Evolutionary conservation across 495 filamentous ascomycete genomes (phyloP).

Genomic region (Entonaema liquescens): DNA sequence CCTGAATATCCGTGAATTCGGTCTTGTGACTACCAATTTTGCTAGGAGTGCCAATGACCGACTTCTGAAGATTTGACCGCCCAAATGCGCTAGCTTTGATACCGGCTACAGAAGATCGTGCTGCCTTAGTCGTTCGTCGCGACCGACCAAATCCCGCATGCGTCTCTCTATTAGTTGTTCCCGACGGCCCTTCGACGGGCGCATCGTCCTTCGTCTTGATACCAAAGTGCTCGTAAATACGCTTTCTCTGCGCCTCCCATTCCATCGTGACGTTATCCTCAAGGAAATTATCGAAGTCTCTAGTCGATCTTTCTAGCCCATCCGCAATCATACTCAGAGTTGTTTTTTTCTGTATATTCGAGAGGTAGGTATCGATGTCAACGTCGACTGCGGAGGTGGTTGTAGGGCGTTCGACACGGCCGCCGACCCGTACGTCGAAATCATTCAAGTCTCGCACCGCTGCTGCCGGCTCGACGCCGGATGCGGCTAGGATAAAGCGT

Average conservation of each 20-base stretch:
- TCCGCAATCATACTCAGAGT: slow-evolving; percentile 91
- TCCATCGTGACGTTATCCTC: slow-evolving; percentile 94
- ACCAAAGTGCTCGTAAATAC: slow-evolving; percentile 96
- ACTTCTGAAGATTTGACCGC: slow-evolving; percentile 74
- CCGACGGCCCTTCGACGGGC: slow-evolving; percentile 52
- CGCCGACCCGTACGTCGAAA: slow-evolving; percentile 53
- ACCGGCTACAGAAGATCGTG: slow-evolving; percentile 47
- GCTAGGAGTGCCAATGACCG: slow-evolving; percentile 81
- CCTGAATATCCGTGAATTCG: slow-evolving; percentile 72
- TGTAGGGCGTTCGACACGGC: slow-evolving; percentile 46
- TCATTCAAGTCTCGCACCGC: slow-evolving; percentile 79
- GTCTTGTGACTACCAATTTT: slow-evolving; percentile 64
- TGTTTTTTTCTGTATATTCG: slow-evolving; percentile 86
- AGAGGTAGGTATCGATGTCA: slow-evolving; percentile 83
- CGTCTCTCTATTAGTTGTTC: slow-evolving; percentile 66
- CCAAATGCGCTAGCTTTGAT: slow-evolving; percentile 73
- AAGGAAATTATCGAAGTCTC: slow-evolving; percentile 90
- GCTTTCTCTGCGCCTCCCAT: slow-evolving; percentile 91
- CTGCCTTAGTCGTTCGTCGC: slow-evolving; percentile 56
- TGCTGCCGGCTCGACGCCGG: slow-evolving; percentile 81
- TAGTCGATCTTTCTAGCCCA: slow-evolving; percentile 81
- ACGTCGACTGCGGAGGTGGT: slow-evolving; percentile 61
- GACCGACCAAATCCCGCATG: slow-evolving; percentile 62
- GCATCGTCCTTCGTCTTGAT: slow-evolving; percentile 71
- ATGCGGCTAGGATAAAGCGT: slow-evolving; percentile 88